Percentiles rank a stretch among this genome's conserved stretches.
These are phyloP conservation scores for Hypoxylon sp. DNA, from an alignment of 2,329 filamentous ascomycete genomes.

Conservation along the genomic window DNA sequence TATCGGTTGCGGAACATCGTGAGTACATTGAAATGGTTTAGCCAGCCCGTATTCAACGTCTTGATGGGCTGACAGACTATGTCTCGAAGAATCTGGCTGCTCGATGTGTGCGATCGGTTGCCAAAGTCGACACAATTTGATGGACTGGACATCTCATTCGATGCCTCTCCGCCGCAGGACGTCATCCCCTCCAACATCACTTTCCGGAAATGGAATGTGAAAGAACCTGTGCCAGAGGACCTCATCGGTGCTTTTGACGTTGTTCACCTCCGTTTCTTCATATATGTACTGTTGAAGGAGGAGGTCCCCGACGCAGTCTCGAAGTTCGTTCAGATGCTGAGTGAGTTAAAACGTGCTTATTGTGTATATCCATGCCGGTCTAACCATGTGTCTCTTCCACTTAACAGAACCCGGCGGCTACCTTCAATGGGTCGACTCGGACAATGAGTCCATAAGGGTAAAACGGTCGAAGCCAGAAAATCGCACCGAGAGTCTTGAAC, in stretches of 20 bases:
- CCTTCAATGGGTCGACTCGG: constrained; percentile 31
- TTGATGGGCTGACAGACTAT: neutral
- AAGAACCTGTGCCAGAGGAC: constrained; percentile 27
- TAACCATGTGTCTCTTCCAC: too few relatives aligned
- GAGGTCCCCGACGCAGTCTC: constrained; percentile 11
- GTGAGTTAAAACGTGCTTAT: too few relatives aligned
- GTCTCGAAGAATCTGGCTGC: constrained; percentile 17
- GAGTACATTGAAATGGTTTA: neutral
- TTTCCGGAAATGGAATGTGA: constrained; percentile 29
- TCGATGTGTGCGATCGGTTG: constrained; percentile 10
- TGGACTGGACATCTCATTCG: constrained; percentile 39
- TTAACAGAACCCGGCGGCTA: constrained; percentile 33
- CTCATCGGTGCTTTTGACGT: constrained; percentile 33
- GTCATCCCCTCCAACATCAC: constrained; percentile 32
- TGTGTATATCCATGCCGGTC: too few relatives aligned
- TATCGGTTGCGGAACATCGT: constrained; percentile 35
- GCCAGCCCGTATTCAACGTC: too few relatives aligned
- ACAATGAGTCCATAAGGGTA: constrained; percentile 8
- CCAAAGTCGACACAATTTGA: constrained; percentile 26
- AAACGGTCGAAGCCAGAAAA: constrained; percentile 12
- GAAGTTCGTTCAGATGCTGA: too few relatives aligned
- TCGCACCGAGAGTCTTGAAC: neutral
- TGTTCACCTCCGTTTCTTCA: constrained; percentile 39
- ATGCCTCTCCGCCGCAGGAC: constrained; percentile 28
- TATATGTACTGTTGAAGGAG: constrained; percentile 32